Evolutionary conservation across 2,329 filamentous ascomycete genomes (phyloP).

Genomic region (Onygena corvina): DNA sequence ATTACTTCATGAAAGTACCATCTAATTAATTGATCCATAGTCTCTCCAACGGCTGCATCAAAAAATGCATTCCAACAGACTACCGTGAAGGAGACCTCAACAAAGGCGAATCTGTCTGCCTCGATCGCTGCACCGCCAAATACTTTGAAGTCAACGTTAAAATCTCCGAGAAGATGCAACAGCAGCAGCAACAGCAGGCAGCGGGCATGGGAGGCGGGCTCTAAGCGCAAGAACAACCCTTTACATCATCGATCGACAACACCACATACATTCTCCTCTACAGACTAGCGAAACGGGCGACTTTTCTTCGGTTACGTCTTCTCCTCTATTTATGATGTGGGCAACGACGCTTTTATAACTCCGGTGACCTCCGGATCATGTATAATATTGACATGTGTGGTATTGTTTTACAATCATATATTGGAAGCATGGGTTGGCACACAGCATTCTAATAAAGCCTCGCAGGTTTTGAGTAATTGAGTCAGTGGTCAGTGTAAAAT

Average conservation of each 20-base stretch:
- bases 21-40: constrained; percentile 8
- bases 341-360: neutral
- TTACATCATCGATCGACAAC: neutral
- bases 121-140: constrained; percentile 93
- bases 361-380: neutral
- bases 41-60: constrained; percentile 82
- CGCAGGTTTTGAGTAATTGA: neutral
- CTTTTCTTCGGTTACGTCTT: neutral
- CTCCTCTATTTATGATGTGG: neutral
- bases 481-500: neutral
- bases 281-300: neutral
- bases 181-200: constrained; percentile 44
- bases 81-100: constrained; percentile 96
- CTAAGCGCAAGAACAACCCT: neutral
- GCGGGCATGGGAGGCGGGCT: neutral
- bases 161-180: constrained; percentile 93
- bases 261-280: neutral
- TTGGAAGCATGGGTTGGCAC: neutral
- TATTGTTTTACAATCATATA: constrained; percentile 3
- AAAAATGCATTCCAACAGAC: constrained; percentile 82
- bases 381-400: constrained; percentile 5
- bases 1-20: neutral
- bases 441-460: neutral
- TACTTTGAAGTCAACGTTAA: constrained; percentile 99
- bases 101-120: constrained; percentile 97